phyloP scores from a whole-genome alignment of 257 asterid species.

The Cynanchum wilfordii region DNA sequence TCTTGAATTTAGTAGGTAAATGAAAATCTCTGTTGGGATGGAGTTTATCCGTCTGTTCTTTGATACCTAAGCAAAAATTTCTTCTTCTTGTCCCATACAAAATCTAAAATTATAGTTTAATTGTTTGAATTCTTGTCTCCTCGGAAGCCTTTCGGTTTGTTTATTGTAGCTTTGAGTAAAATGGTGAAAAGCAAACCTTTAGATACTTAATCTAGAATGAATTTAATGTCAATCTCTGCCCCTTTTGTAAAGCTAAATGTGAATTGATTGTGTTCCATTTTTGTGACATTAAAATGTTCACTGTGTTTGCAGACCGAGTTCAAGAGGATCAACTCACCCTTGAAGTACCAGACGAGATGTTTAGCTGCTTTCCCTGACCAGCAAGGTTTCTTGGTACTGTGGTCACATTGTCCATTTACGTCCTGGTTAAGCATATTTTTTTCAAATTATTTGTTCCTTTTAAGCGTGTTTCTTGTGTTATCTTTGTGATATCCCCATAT shows the following conservation, averaged over 20 bases:
- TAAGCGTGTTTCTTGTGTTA: too few species aligned
- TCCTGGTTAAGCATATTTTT: not conserved
- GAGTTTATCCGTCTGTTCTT: not conserved
- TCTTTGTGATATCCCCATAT: not conserved
- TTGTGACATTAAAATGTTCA: not conserved
- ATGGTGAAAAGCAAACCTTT: not conserved
- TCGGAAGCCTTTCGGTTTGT: not conserved
- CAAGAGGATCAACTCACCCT: constrained; percentile 77
- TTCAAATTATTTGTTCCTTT: not conserved
- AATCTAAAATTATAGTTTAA: not conserved
- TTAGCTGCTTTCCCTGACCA: constrained; percentile 97
- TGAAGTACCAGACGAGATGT: constrained; percentile 96
- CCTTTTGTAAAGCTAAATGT: not conserved
- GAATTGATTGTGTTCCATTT: not conserved
- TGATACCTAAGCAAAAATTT: not conserved
- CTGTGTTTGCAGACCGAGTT: constrained; percentile 58
- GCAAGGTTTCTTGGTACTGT: constrained; percentile 91
- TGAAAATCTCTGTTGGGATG: not conserved
- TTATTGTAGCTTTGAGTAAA: not conserved
- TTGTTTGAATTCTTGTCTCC: not conserved
- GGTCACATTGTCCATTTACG: constrained; percentile 4
- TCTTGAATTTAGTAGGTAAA: not conserved
- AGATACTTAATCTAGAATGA: not conserved
- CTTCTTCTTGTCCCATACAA: not conserved
- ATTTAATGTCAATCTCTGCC: not conserved